phyloP scores from a whole-genome alignment of 495 filamentous ascomycete species.

The Penicillium bovifimosum region DNA sequence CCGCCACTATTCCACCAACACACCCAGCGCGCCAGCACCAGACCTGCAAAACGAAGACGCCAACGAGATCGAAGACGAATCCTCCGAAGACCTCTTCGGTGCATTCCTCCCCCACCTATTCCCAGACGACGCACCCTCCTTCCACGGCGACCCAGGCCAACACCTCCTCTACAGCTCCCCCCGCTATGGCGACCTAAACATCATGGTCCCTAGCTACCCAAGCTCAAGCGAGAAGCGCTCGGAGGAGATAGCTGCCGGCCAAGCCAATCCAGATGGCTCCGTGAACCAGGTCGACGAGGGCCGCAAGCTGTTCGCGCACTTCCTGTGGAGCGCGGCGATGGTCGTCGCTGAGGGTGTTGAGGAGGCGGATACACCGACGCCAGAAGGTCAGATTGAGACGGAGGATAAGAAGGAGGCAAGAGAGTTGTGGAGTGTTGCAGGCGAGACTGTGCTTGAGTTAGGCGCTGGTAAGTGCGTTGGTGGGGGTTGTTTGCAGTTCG shows the following conservation, averaged over 20 bases:
- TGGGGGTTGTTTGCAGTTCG: too few relatives aligned
- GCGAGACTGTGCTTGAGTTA: slow-evolving; percentile 52
- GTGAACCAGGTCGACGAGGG: slow-evolving; percentile 44
- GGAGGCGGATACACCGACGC: slow-evolving; percentile 18
- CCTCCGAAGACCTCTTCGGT: slow-evolving; percentile 60
- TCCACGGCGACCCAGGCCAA: slow-evolving; percentile 68
- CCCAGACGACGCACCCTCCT: slow-evolving; percentile 65
- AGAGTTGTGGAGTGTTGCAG: slow-evolving; percentile 45
- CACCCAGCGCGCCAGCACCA: slow-evolving; percentile 12
- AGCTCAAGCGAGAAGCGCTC: slow-evolving; percentile 17
- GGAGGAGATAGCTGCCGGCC: slow-evolving; percentile 15
- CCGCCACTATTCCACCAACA: slow-evolving; percentile 9
- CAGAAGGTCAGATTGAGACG: not conserved
- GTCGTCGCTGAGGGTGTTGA: slow-evolving; percentile 67
- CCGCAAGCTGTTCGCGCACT: slow-evolving; percentile 69
- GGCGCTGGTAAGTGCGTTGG: slow-evolving; percentile 58
- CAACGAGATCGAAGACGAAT: slow-evolving; percentile 19
- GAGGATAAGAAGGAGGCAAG: slow-evolving; percentile 8
- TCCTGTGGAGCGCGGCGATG: slow-evolving; percentile 80
- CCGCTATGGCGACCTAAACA: slow-evolving; percentile 47
- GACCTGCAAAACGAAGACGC: slow-evolving; percentile 10
- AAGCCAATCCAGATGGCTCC: slow-evolving; percentile 11
- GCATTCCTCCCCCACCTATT: slow-evolving; percentile 65
- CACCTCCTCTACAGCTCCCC: slow-evolving; percentile 62
- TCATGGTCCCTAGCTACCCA: slow-evolving; percentile 41